Conservation (phyloP, 345 rosid species). For the Moricandia arvensis region DNA sequence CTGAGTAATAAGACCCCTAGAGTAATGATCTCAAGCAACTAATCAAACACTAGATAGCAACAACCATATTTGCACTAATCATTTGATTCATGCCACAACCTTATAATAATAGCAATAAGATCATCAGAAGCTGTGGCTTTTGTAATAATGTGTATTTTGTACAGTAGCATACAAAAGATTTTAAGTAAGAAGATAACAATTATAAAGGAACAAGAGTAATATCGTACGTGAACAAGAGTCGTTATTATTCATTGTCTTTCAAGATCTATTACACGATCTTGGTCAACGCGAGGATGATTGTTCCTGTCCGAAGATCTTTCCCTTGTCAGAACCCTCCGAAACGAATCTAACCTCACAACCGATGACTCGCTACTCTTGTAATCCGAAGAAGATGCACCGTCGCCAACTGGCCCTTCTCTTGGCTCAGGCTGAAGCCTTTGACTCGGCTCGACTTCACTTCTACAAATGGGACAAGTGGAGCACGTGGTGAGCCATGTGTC, state of each 20-base stretch:
- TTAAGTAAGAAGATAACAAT: neutral
- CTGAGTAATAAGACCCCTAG: no score
- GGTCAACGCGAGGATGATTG: neutral
- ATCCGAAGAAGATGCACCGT: constrained; percentile 31
- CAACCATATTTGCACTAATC: neutral
- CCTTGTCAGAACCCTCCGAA: constrained; percentile 44
- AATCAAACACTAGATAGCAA: neutral
- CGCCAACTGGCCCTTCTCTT: constrained; percentile 38
- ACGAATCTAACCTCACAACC: constrained; percentile 45
- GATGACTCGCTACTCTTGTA: constrained; percentile 43
- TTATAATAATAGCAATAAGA: neutral
- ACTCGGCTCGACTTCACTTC: constrained; percentile 66
- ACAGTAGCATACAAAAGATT: neutral
- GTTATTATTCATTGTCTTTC: constrained; percentile 24
- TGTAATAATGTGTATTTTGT: neutral
- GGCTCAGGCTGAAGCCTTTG: constrained; percentile 51
- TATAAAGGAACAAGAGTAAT: neutral
- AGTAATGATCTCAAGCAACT: neutral
- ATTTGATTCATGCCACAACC: neutral
- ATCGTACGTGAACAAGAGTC: no score
- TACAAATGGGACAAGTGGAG: constrained; percentile 76
- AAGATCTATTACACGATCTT: constrained; percentile 16
- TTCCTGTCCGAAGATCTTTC: constrained; percentile 43
- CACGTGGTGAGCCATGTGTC: constrained; percentile 62
- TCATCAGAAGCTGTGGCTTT: neutral